Evolutionary conservation across 179 eudicot genomes (phyloP).

Genomic region (Actinidia polygama): DNA sequence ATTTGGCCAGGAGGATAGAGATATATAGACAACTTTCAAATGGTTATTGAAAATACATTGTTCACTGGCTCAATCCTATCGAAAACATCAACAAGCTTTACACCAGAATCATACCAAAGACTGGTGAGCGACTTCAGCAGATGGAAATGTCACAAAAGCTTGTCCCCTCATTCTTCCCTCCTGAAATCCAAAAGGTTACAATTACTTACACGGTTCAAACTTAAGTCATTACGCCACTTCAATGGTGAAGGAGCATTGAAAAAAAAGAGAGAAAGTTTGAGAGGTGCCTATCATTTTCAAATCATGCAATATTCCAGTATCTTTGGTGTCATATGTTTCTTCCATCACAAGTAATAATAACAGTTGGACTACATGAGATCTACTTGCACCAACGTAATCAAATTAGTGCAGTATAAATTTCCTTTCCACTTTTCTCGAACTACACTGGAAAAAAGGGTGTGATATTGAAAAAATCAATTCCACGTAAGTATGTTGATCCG

Average conservation of each 20-base stretch:
- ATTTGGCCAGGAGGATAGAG: not conserved
- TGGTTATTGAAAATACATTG: not conserved
- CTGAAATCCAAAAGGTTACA: slow-evolving; percentile 36
- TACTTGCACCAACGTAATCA: not conserved
- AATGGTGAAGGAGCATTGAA: not conserved
- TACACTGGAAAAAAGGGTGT: not conserved
- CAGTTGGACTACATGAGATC: slow-evolving; percentile 7
- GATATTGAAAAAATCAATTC: not conserved
- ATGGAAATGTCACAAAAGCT: slow-evolving; percentile 97
- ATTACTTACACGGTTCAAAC: not conserved
- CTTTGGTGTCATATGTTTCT: not conserved
- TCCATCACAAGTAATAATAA: not conserved
- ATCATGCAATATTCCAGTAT: not conserved
- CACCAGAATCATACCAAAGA: slow-evolving; percentile 63
- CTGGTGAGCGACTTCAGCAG: slow-evolving; percentile 77
- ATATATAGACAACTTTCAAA: not conserved
- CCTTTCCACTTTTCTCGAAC: not conserved
- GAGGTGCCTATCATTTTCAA: not conserved
- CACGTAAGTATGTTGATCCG: not conserved
- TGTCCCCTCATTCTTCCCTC: slow-evolving; percentile 99
- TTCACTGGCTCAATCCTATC: not conserved
- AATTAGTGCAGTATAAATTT: not conserved
- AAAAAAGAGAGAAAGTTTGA: too few relatives aligned
- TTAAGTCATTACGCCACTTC: not conserved
- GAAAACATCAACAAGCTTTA: not conserved